Evolutionary conservation across 2,329 filamentous ascomycete genomes (phyloP), one percentile per base, ranked within the genome.

Genomic region (Curvularia eragrostidis): DNA sequence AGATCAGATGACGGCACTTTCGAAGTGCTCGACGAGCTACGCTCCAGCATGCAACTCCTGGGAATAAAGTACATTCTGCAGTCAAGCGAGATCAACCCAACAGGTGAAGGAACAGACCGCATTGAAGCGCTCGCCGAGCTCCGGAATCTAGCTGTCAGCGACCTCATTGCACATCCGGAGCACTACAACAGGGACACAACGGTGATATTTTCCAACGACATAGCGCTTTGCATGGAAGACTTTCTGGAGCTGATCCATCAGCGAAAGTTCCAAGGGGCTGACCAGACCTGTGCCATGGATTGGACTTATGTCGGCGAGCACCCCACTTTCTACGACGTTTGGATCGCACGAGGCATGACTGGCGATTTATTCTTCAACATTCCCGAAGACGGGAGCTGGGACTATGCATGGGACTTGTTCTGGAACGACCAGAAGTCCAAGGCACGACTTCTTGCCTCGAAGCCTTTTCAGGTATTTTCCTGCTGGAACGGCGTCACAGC

Each of bases 151-250:
- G 84, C 84, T 0, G 69, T 87, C 1, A 64, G 77, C 9, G 84
- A 84, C 0, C 72, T 86, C 2, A 51, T 78, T 30, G 57, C 56
- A 2, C 21, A 67, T 34, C 90, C 97, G 58, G 92, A 97, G 79
- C 85, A 93, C 73, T 98, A 97, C 83, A 97, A 97, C 79, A 92
- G 93, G 46, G 93, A 98, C 81, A 95, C 93, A 46, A 96, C 95
- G 43, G 86, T 88, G 58, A 84, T 91, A 63, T 94, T 98, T 77
- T 91, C 96, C 83, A 89, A 91, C 75, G 97, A 98, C 79, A 87
- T 98, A 54, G 53, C 58, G 15, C 39, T 69, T 3, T 73, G 70
- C 54, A 58, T 64, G 47, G 83, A 87, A 38, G 85, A 88, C 60
- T 79, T 88, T 15, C 75, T 89, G 3, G 85, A 87, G 68, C 74